These are phyloP conservation scores for Fusarium cyanostomum DNA, from an alignment of 2,329 filamentous ascomycete species.

Conservation along the genomic window DNA sequence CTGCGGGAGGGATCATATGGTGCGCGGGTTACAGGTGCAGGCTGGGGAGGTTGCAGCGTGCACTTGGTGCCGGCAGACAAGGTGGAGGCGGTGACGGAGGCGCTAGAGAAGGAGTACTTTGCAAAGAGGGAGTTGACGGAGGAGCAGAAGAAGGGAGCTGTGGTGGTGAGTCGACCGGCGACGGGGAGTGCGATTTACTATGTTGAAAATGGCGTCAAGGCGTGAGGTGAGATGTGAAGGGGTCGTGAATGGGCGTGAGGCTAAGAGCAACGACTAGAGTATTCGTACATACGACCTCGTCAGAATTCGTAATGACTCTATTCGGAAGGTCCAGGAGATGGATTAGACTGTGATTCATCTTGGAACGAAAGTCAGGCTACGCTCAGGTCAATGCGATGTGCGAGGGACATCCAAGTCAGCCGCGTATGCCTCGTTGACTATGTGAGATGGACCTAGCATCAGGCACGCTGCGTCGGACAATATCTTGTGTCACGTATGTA, in stretches of 20 bases:
- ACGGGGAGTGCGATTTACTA: conserved; percentile 71
- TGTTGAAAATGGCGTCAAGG: conserved; percentile 45
- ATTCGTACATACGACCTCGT: background rate
- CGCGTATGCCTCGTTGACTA: background rate
- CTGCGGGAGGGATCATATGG: conserved; percentile 82
- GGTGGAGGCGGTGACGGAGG: conserved; percentile 79
- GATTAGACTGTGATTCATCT: too few relatives aligned
- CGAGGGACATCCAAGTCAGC: too few relatives aligned
- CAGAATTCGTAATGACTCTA: background rate
- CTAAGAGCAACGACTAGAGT: background rate
- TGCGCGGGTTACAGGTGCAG: conserved; percentile 87
- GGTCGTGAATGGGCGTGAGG: conserved; percentile 3
- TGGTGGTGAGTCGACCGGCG: conserved; percentile 89
- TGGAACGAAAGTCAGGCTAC: too few relatives aligned
- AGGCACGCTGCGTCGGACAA: too few relatives aligned
- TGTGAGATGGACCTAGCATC: background rate
- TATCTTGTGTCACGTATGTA: background rate
- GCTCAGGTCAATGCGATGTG: too few relatives aligned
- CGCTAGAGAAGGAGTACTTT: conserved; percentile 86
- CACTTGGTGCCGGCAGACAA: conserved; percentile 89
- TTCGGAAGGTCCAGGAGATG: background rate
- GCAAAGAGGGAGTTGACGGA: conserved; percentile 69
- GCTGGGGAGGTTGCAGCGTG: conserved; percentile 96
- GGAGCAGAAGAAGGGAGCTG: conserved; percentile 79
- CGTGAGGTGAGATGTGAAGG: background rate